Base-by-base conservation (phyloP, 345 rosid genomes). In the Reutealis trisperma region DNA sequence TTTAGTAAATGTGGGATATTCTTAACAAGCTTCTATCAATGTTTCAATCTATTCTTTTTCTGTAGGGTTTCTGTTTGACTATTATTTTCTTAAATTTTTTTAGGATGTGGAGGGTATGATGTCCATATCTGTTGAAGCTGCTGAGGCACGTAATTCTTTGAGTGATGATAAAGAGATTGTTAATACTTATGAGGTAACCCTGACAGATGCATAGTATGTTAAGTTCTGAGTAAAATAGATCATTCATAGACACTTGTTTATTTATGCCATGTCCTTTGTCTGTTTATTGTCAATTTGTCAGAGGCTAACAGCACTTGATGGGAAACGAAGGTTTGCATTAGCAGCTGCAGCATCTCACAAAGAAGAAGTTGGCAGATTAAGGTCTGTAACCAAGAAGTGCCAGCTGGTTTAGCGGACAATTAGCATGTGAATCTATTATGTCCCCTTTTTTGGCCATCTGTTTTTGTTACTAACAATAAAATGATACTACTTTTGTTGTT, bases 61-160 rank as follows among this genome's bases (percentile, higher is more conserved):
- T 59, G 60, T 65, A 18, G 32, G 16, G 55, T 49, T 63, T 64
- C 66, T 34, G 30, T 68, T 18, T 67, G 44, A 45, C 44, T 78
- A 49, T 75, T 78, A 49, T 75, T 59, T 45, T 73, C 64, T 72
- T 80, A 18, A 65, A 61, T 73, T 61, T 67, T 73, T 80, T 66
- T 84, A 96, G 98, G 99, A 94, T 89, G 92, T 94, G 74, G 97
- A 92, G 82, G 99, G 99, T 78, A 96, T 96, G 99, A 90, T 96
- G 99, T 96, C 99, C 32, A 96, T 96, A 74, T 96, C 98, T 47
- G 97, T 88, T 76, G 99, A 94, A 88, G 98, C 98, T 85, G 85
- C 98, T 74, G 98, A 86, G 78, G 99, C 99, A 58, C 86, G 90
- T 16, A 90, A 90, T 72, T 96, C 99, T 47, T 87, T 96, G 86